Evolutionary conservation across 2,329 filamentous ascomycete genomes (phyloP), one percentile per base, ranked within the genome.

Genomic region (Cadophora sp.): DNA sequence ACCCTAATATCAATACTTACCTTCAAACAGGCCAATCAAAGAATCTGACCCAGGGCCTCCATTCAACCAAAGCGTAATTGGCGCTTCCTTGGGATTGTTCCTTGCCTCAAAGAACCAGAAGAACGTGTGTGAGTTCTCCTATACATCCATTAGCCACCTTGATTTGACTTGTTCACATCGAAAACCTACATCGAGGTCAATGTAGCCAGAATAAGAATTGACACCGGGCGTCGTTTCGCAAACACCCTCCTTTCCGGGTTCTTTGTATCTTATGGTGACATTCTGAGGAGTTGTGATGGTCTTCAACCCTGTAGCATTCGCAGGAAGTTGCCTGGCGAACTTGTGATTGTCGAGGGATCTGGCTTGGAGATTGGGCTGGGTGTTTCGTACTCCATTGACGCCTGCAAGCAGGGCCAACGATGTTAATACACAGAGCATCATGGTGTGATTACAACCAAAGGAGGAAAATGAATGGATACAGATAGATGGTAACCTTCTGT

Each of bases 71-170:
- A 85, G 74, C 0, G 83, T 85, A 50, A 85, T 73, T 0, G 82
- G 82, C 22, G 83, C 83, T 6, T 80, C 76, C 4, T 76, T 71
- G 4, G 83, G 82, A 64, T 84, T 77, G 45, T 81, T 78, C 60
- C 83, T 78, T 8, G 83, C 80, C 68, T 85, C 83, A 71, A 85
- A 84, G 74, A 84, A 84, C 81, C 82, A 84, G 72, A 79, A 80
- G 70, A 80, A 82, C 0, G 79, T 79, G 61, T 82, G 75, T 82
- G 65, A 82, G 80, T 81, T 78, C 68, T 80, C 84, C 55, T 81
- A 30, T 4, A 13, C 41, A 51, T 53, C 16, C 22, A 51, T 64
- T 9, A 64, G 47, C 30, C 14, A 14, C 16, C n/a, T 45, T 13
- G 5, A 18, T 33, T 16, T 22, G 75, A 51, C 3, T 59, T 3